Conservation (phyloP, 2,329 filamentous ascomycete genomes). For the Coniochaeta sp. region DNA sequence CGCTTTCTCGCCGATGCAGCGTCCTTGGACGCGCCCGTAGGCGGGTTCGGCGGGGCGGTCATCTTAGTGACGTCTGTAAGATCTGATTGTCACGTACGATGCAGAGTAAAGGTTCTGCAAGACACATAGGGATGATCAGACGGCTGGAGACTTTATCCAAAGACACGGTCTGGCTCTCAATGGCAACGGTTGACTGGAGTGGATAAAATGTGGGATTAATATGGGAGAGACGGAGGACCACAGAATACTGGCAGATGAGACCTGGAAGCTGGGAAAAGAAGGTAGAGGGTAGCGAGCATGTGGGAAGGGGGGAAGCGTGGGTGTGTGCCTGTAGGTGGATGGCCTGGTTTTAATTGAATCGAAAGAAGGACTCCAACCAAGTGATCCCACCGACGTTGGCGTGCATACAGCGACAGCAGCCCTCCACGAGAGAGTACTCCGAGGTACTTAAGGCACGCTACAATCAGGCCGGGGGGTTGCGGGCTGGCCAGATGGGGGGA, state of each 20-base stretch:
- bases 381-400: constrained; percentile 6
- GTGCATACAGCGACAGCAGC: constrained; percentile 7
- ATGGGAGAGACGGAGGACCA: constrained; percentile 27
- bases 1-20: constrained; percentile 56
- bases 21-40: constrained; percentile 27
- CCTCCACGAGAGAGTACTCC: not conserved
- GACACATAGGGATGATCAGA: constrained; percentile 7
- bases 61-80: constrained; percentile 23
- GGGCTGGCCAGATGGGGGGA: not conserved
- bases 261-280: constrained; percentile 23
- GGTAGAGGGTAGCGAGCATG: constrained; percentile 17
- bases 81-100: constrained; percentile 6
- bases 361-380: constrained; percentile 3
- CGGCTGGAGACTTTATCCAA: constrained; percentile 15
- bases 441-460: constrained; percentile 1
- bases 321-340: constrained; percentile 2
- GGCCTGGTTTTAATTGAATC: constrained; percentile 16
- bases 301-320: constrained; percentile 5
- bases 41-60: constrained; percentile 40
- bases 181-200: constrained; percentile 26
- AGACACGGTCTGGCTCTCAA: constrained; percentile 19
- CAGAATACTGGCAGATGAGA: constrained; percentile 20
- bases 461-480: not conserved
- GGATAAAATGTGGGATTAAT: constrained; percentile 34
- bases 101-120: constrained; percentile 5